Base-by-base conservation (phyloP, 192 early-diverging fungal genomes). In the Tieghemiomyces parasiticus region DNA sequence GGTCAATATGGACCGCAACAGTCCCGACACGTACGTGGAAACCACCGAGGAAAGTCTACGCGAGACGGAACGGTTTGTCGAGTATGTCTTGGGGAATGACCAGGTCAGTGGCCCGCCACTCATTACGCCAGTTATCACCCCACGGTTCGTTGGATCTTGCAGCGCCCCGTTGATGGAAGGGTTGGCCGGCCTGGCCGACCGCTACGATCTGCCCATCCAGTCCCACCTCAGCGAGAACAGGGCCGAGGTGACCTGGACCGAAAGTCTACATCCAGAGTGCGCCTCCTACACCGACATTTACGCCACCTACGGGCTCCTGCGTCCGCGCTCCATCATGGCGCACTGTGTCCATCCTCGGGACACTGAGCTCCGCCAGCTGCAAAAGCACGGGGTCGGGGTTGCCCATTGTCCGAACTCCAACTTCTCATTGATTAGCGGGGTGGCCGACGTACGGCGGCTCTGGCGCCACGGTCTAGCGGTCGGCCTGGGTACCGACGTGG, bases 371-470 rank as follows among this genome's bases (percentile, higher is more conserved):
- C 65, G 68, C 8, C 59, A 92, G 13, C 63, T 94, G 53, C 76
- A 74, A 45, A 65, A 76, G 26, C 67, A 74, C 38, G 75, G 81
- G 10, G 81, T 82, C 4, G 90, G 89, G 52, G 73, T 97, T 46
- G 82, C 88, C 12, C 94, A 97, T 64, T 97, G 94, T 67, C 87
- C 94, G 19, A 90, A 81, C 65, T 88, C 86, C 33, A 97, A 97
- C 74, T 93, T 95, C 65, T 70, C 81, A 25, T 73, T 97, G 26
- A 73, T 80, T 62, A 85, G 81, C 28, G 94, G 94, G 24, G 68
- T 88, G 14, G 80, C 85, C 45, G 79, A 92, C 65, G 86, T 97
- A 33, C 75, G 90, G 30, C 73, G 79, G 53, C 74, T 92, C 61
- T 58, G 94, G 34, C 59, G 71, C 59, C 71, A 80, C 45, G 85